Conservation (phyloP, 2,329 filamentous ascomycete genomes). For the Cladobotryum mycophilum region DNA sequence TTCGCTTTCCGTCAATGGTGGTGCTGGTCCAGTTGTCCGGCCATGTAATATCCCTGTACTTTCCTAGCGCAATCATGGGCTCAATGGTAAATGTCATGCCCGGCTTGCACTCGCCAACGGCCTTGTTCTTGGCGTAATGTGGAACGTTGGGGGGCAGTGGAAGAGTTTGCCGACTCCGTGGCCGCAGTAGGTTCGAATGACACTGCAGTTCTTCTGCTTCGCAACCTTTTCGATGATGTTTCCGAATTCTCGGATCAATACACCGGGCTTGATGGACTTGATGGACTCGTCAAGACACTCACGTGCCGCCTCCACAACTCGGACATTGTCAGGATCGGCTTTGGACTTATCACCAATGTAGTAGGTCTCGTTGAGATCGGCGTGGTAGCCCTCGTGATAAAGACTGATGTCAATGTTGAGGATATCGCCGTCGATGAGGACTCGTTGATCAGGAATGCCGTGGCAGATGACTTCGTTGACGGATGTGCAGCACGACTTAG, state of each 20-base stretch:
- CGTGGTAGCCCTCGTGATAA: conserved; percentile 92
- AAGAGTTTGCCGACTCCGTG: conserved; percentile 93
- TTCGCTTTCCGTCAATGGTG: conserved; percentile 80
- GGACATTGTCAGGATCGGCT: conserved; percentile 77
- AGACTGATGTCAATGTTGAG: conserved; percentile 94
- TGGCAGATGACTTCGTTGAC: conserved; percentile 98
- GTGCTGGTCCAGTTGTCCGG: conserved; percentile 98
- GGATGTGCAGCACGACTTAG: conserved; percentile 96
- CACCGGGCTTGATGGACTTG: conserved; percentile 85
- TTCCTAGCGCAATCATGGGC: conserved; percentile 93
- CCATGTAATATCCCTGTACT: conserved; percentile 91
- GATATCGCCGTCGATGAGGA: conserved; percentile 87
- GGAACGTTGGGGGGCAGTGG: conserved; percentile 93
- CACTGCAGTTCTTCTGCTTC: conserved; percentile 76
- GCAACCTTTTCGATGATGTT: conserved; percentile 94
- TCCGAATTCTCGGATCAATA: conserved; percentile 86
- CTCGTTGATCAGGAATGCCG: conserved; percentile 88
- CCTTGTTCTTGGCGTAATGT: conserved; percentile 98
- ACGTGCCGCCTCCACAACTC: conserved; percentile 83
- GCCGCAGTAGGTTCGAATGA: conserved; percentile 93
- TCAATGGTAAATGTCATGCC: conserved; percentile 99
- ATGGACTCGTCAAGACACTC: conserved; percentile 90
- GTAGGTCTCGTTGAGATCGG: conserved; percentile 97
- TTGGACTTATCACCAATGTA: conserved; percentile 88
- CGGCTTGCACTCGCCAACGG: conserved; percentile 84